These are phyloP conservation scores for Annulohypoxylon nitens DNA, from an alignment of 495 filamentous ascomycete genomes.

Conservation along the genomic window DNA sequence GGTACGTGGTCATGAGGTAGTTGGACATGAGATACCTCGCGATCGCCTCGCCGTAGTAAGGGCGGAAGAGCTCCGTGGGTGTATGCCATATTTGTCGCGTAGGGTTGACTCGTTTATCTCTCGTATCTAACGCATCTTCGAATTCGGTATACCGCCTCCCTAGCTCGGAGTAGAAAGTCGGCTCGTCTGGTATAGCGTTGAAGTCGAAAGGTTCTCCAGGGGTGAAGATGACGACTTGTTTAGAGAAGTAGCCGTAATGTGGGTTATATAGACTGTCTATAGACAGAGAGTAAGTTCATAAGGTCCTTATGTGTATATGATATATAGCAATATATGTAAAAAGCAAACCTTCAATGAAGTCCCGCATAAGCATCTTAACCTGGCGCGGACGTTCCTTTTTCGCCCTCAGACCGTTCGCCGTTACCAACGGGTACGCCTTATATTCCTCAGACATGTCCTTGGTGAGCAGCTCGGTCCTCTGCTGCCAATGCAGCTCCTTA, in stretches of 20 bases:
- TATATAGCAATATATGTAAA: conserved; percentile 1
- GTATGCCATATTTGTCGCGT: conserved; percentile 98
- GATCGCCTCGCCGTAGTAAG: conserved; percentile 97
- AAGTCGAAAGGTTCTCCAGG: conserved; percentile 96
- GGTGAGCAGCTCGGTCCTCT: conserved; percentile 76
- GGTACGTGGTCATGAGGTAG: conserved; percentile 93
- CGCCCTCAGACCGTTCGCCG: conserved; percentile 77
- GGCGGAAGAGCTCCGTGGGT: conserved; percentile 95
- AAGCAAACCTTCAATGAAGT: conserved; percentile 92
- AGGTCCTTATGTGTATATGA: neutral
- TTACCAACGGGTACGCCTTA: conserved; percentile 82
- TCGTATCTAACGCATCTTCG: conserved; percentile 85
- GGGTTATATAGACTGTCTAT: conserved; percentile 97
- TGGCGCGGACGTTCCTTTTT: conserved; percentile 81
- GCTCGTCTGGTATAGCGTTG: conserved; percentile 80
- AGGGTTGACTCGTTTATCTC: conserved; percentile 68
- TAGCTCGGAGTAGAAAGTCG: conserved; percentile 80
- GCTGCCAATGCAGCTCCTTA: conserved; percentile 79
- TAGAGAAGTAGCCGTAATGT: conserved; percentile 97
- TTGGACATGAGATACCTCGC: conserved; percentile 93
- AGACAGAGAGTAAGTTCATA: neutral
- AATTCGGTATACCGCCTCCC: conserved; percentile 87
- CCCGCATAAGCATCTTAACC: conserved; percentile 96
- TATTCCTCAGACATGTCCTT: conserved; percentile 84
- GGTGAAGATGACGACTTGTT: conserved; percentile 95